phyloP scores from a whole-genome alignment of 495 filamentous ascomycete species.

The Hamigera avellanea region DNA sequence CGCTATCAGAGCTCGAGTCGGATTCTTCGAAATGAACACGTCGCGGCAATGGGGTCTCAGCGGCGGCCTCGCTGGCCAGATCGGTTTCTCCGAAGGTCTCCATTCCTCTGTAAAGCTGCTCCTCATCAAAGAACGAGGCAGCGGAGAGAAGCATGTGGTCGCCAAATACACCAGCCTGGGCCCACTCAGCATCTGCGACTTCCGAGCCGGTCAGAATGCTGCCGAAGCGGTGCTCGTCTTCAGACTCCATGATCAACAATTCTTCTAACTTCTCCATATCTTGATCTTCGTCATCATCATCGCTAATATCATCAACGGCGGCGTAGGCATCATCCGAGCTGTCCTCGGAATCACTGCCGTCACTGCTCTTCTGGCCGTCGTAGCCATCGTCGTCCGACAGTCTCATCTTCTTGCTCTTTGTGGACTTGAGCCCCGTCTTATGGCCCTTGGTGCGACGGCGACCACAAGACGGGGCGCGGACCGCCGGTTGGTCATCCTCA shows the following conservation, averaged over 20 bases:
- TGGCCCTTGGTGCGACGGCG: conserved; percentile 22
- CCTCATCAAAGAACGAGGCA: conserved; percentile 40
- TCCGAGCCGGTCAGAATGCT: conserved; percentile 13
- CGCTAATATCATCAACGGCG: conserved; percentile 65
- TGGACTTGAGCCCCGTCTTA: conserved; percentile 34
- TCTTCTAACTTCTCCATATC: conserved; percentile 64
- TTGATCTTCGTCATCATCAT: conserved; percentile 65
- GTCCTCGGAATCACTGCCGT: conserved; percentile 22
- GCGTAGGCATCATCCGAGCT: conserved; percentile 58
- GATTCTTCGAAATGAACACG: conserved; percentile 41
- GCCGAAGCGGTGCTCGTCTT: conserved; percentile 26
- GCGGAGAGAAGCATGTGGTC: conserved; percentile 35
- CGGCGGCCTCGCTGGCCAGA: conserved; percentile 29
- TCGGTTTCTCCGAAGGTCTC: conserved; percentile 33
- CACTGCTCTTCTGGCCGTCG: conserved; percentile 35
- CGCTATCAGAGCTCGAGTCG: conserved; percentile 39
- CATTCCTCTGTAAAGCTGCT: conserved; percentile 36
- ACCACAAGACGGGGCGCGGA: conserved; percentile 40
- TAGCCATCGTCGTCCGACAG: conserved; percentile 57
- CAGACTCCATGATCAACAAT: conserved; percentile 52
- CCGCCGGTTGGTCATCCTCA: conserved; percentile 39
- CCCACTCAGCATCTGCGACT: conserved; percentile 42
- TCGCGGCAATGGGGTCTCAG: conserved; percentile 30
- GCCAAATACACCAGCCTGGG: conserved; percentile 42
- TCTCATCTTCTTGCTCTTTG: conserved; percentile 30